Base-by-base conservation (phyloP, 805 yeast species). In the Candida verbasci region DNA sequence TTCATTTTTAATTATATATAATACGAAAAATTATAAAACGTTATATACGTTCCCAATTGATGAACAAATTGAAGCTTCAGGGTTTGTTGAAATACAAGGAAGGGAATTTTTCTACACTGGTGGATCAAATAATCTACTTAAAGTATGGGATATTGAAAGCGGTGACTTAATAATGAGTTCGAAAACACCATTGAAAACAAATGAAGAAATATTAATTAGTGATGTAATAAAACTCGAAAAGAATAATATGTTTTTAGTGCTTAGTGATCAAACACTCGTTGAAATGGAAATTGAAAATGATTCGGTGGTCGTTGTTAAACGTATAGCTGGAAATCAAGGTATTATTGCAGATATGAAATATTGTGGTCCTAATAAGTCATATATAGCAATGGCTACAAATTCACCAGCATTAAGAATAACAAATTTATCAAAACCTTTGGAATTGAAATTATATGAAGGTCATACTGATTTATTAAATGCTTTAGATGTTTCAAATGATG, bases 311-410 rank as follows among this genome's bases (percentile, higher is more conserved):
- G 53, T 74, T 2, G 49, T 58, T 6, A 67, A 79, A 38, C 71
- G 77, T 28, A 69, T 88, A 47, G 93, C 96, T 1, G 97, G 97
- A 47, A 88, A 88, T 58, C 96, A 91, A 60, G 97, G 97, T 39
- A 91, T 93, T 17, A 80, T 93, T 49, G 95, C 96, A 2, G 97
- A 91, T 55, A 72, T 88, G 65, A 76, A 78, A 46, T 82, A 79
- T 51, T 82, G 80, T 22, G 93, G 93, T 0, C 86, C 86, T 6
- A 53, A 67, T 17, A 54, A 65, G 21, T 55, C 70, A 31, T 61
- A 70, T 24, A 56, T 91, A 30, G 97, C 95, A 4, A 58, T 93
- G 45, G 97, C 97, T 2, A 91, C 97, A 3, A 93, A 93, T 58
- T 86, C 97, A 1, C 95, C 96, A 9, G 80, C 91, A 1, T 62